Evolutionary conservation across 139 green algal genomes (phyloP).

Genomic region (Tetradesmus obliquus): DNA sequence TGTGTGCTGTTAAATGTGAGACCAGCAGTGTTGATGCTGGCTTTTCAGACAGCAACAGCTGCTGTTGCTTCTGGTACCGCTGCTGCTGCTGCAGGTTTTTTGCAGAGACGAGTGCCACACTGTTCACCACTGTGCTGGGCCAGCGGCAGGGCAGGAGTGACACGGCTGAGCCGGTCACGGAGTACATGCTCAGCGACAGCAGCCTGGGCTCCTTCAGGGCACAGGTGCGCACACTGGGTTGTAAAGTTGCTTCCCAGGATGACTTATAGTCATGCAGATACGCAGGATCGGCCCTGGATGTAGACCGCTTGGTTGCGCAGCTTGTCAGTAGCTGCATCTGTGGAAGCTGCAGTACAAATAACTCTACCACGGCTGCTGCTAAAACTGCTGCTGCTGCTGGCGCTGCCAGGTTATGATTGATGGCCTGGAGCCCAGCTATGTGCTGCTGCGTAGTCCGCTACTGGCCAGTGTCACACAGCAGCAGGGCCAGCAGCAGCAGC

Average conservation of each 20-base stretch:
- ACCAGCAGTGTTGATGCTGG: too few species aligned
- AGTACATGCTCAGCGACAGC: constrained; percentile 78
- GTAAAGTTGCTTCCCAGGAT: too few species aligned
- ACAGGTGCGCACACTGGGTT: not conserved
- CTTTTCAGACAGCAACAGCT: not conserved
- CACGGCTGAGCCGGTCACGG: not conserved
- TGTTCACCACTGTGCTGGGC: constrained; percentile 78
- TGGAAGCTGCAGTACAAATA: too few species aligned
- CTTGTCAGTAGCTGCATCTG: too few species aligned
- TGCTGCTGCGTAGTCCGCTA: constrained; percentile 16
- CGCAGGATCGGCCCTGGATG: too few species aligned
- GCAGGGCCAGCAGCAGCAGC: not conserved
- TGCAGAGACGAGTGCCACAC: constrained; percentile 75
- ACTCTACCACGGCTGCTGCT: too few species aligned
- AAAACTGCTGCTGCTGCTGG: not conserved
- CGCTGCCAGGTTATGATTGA: constrained; percentile 36
- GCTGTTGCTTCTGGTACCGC: not conserved
- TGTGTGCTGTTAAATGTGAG: too few species aligned
- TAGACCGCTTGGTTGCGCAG: too few species aligned
- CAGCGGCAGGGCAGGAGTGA: constrained; percentile 44
- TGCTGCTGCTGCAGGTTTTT: not conserved
- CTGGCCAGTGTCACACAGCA: not conserved
- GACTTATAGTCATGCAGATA: too few species aligned
- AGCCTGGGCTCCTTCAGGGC: constrained; percentile 88
- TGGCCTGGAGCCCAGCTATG: constrained; percentile 19